Evolutionary conservation across 257 asterid genomes (phyloP).

Genomic region (Plantago major): DNA sequence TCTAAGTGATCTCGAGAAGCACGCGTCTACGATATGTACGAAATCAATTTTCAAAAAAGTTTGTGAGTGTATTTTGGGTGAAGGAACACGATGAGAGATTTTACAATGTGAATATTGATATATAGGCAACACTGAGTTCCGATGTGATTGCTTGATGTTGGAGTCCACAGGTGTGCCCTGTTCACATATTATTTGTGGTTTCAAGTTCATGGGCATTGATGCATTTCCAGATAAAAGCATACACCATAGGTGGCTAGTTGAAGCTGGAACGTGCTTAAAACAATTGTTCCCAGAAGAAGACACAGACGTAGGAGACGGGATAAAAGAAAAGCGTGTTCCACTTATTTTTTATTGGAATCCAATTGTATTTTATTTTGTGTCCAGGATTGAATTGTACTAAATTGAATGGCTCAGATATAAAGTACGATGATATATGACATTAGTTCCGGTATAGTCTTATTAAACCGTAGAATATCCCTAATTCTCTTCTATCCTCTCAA

Average conservation of each 20-base stretch:
- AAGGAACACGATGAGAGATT: not conserved
- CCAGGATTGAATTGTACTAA: no score
- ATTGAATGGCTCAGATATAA: no score
- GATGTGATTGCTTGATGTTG: constrained; percentile 1
- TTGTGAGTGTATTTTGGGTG: not conserved
- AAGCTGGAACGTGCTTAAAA: not conserved
- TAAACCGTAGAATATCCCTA: no score
- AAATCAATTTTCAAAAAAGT: not conserved
- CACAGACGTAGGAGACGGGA: no score
- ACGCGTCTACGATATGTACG: not conserved
- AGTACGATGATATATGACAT: no score
- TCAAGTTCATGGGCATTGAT: not conserved
- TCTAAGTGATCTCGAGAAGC: not conserved
- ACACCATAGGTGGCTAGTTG: constrained; percentile 1
- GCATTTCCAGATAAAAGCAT: not conserved
- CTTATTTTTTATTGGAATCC: no score
- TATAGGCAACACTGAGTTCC: not conserved
- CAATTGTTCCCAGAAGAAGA: no score
- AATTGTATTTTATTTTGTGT: no score
- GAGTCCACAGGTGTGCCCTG: constrained; percentile 2
- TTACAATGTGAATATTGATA: not conserved
- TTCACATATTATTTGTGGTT: not conserved
- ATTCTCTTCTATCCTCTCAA: no score
- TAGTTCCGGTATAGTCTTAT: no score
- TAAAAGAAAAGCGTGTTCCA: no score